Conservation (phyloP, 169 alveolate species). For the Plasmodium fragile region DNA sequence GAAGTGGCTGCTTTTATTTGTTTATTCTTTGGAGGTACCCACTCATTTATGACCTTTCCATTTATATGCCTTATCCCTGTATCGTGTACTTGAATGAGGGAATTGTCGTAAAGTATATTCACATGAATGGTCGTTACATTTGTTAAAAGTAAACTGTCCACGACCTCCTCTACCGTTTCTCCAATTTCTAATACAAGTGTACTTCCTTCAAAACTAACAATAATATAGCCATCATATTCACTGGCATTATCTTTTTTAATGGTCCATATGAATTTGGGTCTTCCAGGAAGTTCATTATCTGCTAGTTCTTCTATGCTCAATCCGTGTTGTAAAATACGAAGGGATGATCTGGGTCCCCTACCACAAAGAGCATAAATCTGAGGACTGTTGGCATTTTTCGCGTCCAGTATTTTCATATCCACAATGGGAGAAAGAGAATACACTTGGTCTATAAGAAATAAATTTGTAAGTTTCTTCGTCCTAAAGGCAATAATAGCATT, state of each 20-base stretch:
- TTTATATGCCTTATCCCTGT: constrained; percentile 92
- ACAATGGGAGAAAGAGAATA: constrained; percentile 95
- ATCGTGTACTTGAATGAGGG: constrained; percentile 93
- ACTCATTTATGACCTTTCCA: constrained; percentile 84
- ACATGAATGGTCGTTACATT: constrained; percentile 91
- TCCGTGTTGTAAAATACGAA: constrained; percentile 97
- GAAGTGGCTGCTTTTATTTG: constrained; percentile 93
- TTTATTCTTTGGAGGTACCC: constrained; percentile 88
- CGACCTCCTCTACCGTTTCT: constrained; percentile 94
- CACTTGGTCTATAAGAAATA: constrained; percentile 92
- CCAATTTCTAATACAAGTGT: constrained; percentile 96
- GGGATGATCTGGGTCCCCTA: constrained; percentile 95
- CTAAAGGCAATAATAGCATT: constrained; percentile 93
- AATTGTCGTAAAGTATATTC: constrained; percentile 88
- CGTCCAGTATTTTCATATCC: constrained; percentile 96
- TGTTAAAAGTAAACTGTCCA: constrained; percentile 91
- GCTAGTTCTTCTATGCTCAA: constrained; percentile 96
- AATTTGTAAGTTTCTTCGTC: constrained; percentile 92
- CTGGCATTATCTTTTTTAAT: constrained; percentile 88
- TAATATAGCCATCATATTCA: constrained; percentile 90
- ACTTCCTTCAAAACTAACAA: constrained; percentile 95
- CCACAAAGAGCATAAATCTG: constrained; percentile 95
- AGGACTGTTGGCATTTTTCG: constrained; percentile 84
- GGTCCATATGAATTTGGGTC: constrained; percentile 97
- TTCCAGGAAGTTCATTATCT: constrained; percentile 95